Base-by-base conservation (phyloP, 495 filamentous ascomycete genomes). In the Letharia columbiana region DNA sequence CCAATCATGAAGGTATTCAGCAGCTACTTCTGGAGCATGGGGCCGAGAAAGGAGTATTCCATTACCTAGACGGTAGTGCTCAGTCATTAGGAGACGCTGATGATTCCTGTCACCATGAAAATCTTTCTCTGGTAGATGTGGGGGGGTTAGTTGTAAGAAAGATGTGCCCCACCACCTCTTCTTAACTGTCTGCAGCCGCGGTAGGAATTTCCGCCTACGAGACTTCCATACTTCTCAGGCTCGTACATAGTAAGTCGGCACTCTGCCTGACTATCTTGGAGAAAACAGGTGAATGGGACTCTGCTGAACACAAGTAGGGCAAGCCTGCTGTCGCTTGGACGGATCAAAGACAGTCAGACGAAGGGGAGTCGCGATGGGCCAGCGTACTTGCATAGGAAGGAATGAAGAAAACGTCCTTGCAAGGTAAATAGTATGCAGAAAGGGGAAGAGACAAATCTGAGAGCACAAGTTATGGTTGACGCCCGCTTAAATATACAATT, bases 21-120 rank as follows among this genome's bases (percentile, higher is more conserved):
- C 1, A 57, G 54, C 54, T 57, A 57, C 54, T 57, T 57, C 31
- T 35, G 4, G 54, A 57, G 54, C 31, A 57, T 37, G 54, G 54
- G n/a, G 54, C 54, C 3, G 54, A 57, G 54, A 57, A 57, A 7
- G 33, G 54, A 9, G 54, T 37, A 0, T 57, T 37, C 39, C 5
- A 57, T 1, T 57, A 57, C 20, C 33, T 18, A 37, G 31, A 4
- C 10, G 13, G 17, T 37, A 7, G 8, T 54, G 1, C 50, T 54
- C 12, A 33, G 50, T 15, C 50, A 54, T 28, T 15, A 33, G 54
- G 4, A 57, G 6, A 37, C 3, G 50, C 15, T 31, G 4, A 54
- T 31, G 28, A 28, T 28, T 28, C 23, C 23, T 28, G 23, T 28
- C 23, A 28, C 23, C 23, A 28, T 28, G 23, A 28, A 28, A 28